Base-by-base conservation (phyloP, 805 yeast genomes). In the Candida patagonica region DNA sequence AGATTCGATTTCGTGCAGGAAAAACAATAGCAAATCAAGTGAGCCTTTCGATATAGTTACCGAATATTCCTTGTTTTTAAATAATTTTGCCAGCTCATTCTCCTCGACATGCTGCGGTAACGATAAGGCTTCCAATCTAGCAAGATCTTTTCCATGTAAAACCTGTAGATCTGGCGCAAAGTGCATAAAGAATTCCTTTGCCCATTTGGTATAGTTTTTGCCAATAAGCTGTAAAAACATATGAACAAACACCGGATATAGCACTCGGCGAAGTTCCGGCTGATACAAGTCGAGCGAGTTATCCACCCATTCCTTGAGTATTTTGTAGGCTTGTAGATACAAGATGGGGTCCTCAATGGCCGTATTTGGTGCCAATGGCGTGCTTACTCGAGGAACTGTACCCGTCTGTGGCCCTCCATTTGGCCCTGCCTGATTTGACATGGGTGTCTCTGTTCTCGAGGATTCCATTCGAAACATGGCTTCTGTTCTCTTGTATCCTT, bases 401-500 rank as follows among this genome's bases (percentile, higher is more conserved):
- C 48, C 52, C 22, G 46, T 40, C 29, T 30, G 31, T 5, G 43
- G 45, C 6, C 49, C 49, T 1, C 48, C 48, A 44, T 41, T 43
- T 4, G 47, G 52, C 2, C 46, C 44, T 9, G 41, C 42, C 9
- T 30, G 44, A 21, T 37, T 44, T 7, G 50, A 38, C 6, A 38
- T 44, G 10, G 57, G 58, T n/a, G 53, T 51, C 2, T 59, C 53
- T 21, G 57, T 45, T 19, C 65, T 56, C 27, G 66, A 53, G 22
- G 64, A 57, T 58, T 92, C 99, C 45, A 87, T 76, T 46, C 98
- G 74, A 37, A 92, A 70, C 80, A 88, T 84, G 2, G 95, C 87
- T 59, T 92, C 99, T 0, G 98, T 89, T 50, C 80, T 77, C 50
- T 83, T 88, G 55, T 86, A 92, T 2, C 99, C 99, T 59, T 88